These are phyloP conservation scores for Alternaria sp. DNA, from an alignment of 2,329 filamentous ascomycete species.

Conservation along the genomic window DNA sequence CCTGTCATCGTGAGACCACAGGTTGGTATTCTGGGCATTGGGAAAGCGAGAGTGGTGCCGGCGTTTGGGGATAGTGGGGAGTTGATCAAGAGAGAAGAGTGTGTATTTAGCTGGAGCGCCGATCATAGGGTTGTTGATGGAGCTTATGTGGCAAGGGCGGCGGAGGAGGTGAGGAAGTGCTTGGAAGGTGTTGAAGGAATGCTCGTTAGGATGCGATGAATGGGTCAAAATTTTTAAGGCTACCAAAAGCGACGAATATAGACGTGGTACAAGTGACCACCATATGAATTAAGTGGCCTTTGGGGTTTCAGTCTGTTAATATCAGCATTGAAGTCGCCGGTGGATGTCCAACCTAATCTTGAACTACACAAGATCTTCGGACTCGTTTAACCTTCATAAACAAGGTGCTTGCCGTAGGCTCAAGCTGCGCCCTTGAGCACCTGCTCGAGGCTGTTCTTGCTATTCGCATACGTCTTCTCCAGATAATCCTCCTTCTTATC, in stretches of 20 bases:
- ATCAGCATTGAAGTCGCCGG: not conserved
- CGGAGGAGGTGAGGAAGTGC: conserved; percentile 77
- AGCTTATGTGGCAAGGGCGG: conserved; percentile 90
- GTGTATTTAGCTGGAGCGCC: conserved; percentile 95
- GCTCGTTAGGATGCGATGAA: conserved; percentile 68
- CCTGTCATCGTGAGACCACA: conserved; percentile 91
- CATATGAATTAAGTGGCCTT: not conserved
- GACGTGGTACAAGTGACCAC: not conserved
- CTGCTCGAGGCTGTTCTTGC: conserved; percentile 86
- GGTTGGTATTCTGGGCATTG: conserved; percentile 90
- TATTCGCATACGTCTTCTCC: conserved; percentile 95
- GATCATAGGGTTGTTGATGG: conserved; percentile 95
- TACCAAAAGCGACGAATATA: not conserved
- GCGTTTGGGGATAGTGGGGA: conserved; percentile 69
- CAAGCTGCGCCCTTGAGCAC: conserved; percentile 68
- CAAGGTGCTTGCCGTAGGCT: conserved; percentile 13
- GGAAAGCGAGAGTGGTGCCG: conserved; percentile 79
- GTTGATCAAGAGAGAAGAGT: conserved; percentile 79
- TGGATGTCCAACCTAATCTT: not conserved
- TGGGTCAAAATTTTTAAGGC: not conserved
- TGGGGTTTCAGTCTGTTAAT: not conserved
- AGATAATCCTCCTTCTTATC: conserved; percentile 91
- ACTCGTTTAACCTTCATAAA: not conserved
- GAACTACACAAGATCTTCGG: too few relatives aligned
- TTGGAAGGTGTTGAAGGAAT: conserved; percentile 88